Evolutionary conservation across 2,329 filamentous ascomycete species (phyloP).

Genomic region (Hymenoscyphus fructigenus): DNA sequence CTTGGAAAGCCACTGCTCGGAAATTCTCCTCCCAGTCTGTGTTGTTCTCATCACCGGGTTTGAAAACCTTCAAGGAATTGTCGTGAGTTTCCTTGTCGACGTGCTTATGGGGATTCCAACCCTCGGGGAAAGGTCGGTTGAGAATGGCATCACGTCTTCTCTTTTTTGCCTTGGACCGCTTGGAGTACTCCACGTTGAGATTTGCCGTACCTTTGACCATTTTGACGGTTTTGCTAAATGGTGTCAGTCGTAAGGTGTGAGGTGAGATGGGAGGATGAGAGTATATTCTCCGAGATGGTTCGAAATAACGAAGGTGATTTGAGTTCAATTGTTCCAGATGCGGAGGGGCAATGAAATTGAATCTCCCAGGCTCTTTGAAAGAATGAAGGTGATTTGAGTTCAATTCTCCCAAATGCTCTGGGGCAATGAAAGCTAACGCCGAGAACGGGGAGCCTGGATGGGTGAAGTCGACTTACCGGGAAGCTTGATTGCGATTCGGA

Average conservation of each 20-base stretch:
- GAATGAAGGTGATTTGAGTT: background rate
- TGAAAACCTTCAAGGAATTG: background rate
- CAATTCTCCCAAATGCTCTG: background rate
- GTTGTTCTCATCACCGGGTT: background rate
- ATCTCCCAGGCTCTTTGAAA: background rate
- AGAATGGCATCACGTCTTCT: background rate
- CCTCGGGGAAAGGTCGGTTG: background rate
- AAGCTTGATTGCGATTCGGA: too few species aligned
- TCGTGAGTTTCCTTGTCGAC: background rate
- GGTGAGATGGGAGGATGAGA: too few species aligned
- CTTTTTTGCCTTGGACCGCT: background rate
- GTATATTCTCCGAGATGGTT: background rate
- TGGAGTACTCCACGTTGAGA: background rate
- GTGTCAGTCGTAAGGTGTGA: background rate
- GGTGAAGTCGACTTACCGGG: too few species aligned
- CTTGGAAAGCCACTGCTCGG: background rate
- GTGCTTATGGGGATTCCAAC: background rate
- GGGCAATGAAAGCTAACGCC: background rate
- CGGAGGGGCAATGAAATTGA: background rate
- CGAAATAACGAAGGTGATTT: background rate
- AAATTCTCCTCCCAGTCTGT: background rate
- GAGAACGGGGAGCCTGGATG: background rate
- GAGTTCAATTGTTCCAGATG: background rate
- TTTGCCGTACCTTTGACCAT: background rate
- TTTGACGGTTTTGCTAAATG: background rate